Evolutionary conservation across 2,329 filamentous ascomycete species (phyloP), one percentile per base, ranked within the genome.

Genomic region (Myriosclerotinia duriaeana): DNA sequence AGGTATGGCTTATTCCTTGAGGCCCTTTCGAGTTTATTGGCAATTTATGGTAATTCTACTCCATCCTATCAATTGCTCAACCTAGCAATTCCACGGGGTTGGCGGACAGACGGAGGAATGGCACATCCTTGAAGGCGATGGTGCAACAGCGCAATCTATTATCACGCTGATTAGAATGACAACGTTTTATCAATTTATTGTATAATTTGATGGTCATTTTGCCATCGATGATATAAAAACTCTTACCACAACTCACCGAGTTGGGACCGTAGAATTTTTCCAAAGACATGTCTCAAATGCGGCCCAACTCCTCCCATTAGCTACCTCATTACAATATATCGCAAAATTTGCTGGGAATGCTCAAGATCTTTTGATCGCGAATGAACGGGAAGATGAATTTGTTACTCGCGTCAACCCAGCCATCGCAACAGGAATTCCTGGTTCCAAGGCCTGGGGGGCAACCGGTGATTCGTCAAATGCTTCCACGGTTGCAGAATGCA

Each of bases 311-410:
- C 73, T 76, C 67, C 75, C 77, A 65, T 66, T 74, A n/a, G 74
- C 54, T 1, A 71, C 77, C 3, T 75, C 76, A 42, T 75, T 81
- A 2, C 80, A 81, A 72, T 69, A 76, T 44, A 76, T 78, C 63
- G 78, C 80, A 30, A 77, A 72, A 66, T 56, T 72, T 30, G 76
- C 78, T 22, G 78, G 78, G 7, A 77, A 81, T 68, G 53, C 75
- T 46, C 75, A 77, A 64, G 78, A 76, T 61, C 72, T 81, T 0
- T 77, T 82, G 60, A 81, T 82, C 42, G 78, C 77, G 5, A 79
- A 80, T 46, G 79, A 81, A 59, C 79, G 81, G 69, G 80, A 81
- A 68, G 81, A 80, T 76, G 79, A 79, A 5, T 70, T 9, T 9
- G 78, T 81, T 38, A 79, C 79, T 34, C 74, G 79, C 2, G 78